These are phyloP conservation scores for Flaveria linearis DNA, from an alignment of 129 eudicot species.

Conservation along the genomic window DNA sequence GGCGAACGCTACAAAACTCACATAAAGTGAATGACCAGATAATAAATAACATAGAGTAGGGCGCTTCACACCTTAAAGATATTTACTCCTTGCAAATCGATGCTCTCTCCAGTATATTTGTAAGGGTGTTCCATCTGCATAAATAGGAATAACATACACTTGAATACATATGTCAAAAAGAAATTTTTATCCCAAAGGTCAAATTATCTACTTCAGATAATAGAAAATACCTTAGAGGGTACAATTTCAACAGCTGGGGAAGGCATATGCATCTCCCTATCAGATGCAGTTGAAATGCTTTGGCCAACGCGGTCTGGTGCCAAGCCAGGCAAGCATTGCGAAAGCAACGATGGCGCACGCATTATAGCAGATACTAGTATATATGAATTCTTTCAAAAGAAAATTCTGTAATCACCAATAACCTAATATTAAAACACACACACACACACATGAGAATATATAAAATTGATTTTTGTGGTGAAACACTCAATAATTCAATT, in stretches of 20 bases:
- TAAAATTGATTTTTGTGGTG: too few species aligned
- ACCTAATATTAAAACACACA: background rate
- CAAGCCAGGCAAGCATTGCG: constrained; percentile 82
- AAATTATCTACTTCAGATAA: constrained; percentile 3
- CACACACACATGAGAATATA: constrained; percentile 1
- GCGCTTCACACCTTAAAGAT: constrained; percentile 48
- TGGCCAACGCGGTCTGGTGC: constrained; percentile 60
- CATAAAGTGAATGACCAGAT: constrained; percentile 5
- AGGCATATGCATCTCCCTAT: constrained; percentile 62
- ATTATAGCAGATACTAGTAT: constrained; percentile 30
- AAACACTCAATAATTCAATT: background rate
- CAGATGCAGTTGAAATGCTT: constrained; percentile 47
- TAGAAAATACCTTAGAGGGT: constrained; percentile 60
- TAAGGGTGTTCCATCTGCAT: constrained; percentile 59
- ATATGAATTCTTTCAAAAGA: background rate
- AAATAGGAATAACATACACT: constrained; percentile 19
- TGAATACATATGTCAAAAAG: background rate
- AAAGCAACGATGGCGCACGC: constrained; percentile 73
- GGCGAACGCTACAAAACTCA: background rate
- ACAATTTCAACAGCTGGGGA: constrained; percentile 83
- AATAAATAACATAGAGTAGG: background rate
- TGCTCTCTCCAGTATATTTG: constrained; percentile 67
- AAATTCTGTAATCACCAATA: constrained; percentile 23
- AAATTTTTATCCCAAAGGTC: background rate
- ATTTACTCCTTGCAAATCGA: constrained; percentile 60